These are phyloP conservation scores for Xylaria sp. DNA, from an alignment of 2,329 filamentous ascomycete species.

Conservation along the genomic window DNA sequence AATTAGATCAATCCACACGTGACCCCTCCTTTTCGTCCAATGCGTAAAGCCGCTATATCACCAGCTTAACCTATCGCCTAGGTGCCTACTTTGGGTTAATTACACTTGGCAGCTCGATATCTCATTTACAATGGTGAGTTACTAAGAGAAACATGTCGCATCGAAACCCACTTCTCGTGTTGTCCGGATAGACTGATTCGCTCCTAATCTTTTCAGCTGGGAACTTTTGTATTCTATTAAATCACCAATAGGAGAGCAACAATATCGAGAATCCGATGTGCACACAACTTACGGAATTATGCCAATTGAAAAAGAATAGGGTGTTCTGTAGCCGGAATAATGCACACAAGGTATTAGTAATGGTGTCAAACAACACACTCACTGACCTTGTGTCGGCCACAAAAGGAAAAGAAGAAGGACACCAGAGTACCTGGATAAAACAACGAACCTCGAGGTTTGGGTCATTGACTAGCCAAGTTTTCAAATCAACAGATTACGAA, in stretches of 20 bases:
- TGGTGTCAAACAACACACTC: background rate
- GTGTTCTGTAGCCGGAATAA: background rate
- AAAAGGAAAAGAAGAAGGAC: background rate
- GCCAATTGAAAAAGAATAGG: background rate
- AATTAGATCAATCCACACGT: conserved; percentile 15
- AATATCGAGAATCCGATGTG: background rate
- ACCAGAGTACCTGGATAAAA: background rate
- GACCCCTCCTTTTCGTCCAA: background rate
- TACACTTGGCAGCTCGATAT: too few relatives aligned
- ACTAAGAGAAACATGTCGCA: background rate
- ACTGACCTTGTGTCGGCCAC: background rate
- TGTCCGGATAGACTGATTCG: background rate
- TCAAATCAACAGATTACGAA: background rate
- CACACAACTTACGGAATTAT: background rate
- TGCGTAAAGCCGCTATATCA: too few relatives aligned
- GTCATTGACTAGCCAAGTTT: background rate
- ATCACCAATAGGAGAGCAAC: background rate
- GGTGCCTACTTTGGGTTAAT: too few relatives aligned
- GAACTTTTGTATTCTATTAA: background rate
- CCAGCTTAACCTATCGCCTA: too few relatives aligned
- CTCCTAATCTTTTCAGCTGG: background rate
- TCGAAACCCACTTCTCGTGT: background rate
- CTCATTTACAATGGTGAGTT: background rate
- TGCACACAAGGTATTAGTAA: background rate
- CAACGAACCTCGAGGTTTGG: background rate